Conservation (phyloP, 2,329 filamentous ascomycete species). For the Orbilia javanica region DNA sequence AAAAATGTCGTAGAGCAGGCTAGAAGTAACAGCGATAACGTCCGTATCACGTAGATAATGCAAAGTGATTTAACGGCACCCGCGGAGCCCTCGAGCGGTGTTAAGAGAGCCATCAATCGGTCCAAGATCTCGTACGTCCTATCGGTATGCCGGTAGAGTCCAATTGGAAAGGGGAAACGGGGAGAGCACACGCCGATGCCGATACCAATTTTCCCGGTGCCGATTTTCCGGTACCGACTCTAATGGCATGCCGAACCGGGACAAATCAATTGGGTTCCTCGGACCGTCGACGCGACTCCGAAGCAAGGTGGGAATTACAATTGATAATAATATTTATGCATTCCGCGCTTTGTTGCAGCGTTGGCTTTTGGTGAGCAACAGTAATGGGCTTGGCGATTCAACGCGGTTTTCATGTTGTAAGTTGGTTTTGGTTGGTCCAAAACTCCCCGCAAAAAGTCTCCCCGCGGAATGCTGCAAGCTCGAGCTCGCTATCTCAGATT, state of each 20-base stretch:
- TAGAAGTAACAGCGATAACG: slow-evolving; percentile 74
- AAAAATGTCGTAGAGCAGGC: slow-evolving; percentile 69
- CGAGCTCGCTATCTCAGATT: slow-evolving; percentile 12
- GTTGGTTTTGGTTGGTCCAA: slow-evolving; percentile 10
- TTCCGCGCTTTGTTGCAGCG: slow-evolving; percentile 1
- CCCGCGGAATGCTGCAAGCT: background rate
- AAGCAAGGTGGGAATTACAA: slow-evolving; percentile 4
- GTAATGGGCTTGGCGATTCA: slow-evolving; percentile 38
- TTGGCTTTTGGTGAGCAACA: slow-evolving; percentile 4
- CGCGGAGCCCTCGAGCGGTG: slow-evolving; percentile 46
- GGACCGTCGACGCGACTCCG: slow-evolving; percentile 28
- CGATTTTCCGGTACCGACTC: slow-evolving; percentile 16
- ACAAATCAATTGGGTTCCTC: slow-evolving; percentile 12
- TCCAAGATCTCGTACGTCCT: background rate
- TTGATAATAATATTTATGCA: slow-evolving; percentile 24
- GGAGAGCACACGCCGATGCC: slow-evolving; percentile 18
- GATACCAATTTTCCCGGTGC: slow-evolving; percentile 17
- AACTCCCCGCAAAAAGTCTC: slow-evolving; percentile 17
- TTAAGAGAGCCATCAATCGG: slow-evolving; percentile 22
- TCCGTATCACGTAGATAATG: slow-evolving; percentile 74
- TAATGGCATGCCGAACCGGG: slow-evolving; percentile 15
- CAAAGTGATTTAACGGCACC: slow-evolving; percentile 60
- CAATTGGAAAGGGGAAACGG: background rate
- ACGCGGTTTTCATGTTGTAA: slow-evolving; percentile 48
- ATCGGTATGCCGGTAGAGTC: background rate